Base-by-base conservation (phyloP, 2,329 filamentous ascomycete species). In the Apiospora arundinis region DNA sequence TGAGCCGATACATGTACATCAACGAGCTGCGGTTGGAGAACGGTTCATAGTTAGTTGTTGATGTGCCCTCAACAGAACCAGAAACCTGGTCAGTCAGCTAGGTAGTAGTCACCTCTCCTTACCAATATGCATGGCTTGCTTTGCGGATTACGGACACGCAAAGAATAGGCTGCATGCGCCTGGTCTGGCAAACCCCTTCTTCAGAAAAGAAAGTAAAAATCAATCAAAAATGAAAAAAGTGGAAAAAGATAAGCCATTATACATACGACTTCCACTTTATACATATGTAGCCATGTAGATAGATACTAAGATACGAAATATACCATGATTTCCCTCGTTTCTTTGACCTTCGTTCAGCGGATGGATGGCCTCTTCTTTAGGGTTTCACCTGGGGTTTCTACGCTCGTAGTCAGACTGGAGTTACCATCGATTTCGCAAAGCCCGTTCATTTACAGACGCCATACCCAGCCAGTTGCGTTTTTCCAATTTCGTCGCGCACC, bases 1-100 rank as follows among this genome's bases (percentile, higher is more conserved):
- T 97, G 71, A 96, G 95, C 78, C 87, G 96, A 73, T 99, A 98
- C 83, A 98, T 99, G 96, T 89, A 95, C 71, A 89, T 98, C 44
- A 99, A 99, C 82, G 95, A 98, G 80, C 80, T 99, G 82, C 88
- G 86, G 78, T 80, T 89, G 44, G 87, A 88, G 74, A 83, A 82
- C 72, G 77, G 81, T 23, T 77, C 79, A 69, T 67, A 18, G 16
- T 32, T 3, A 6, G 3, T 32, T 32, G 32, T 32, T 6, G 32
- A 32, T 6, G 3, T 32, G 3, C 32, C 32, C 32, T 2, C 4
- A 14, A 16, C 14, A 16, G 3, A 12, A 3, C 42, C 42, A 18
- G 12, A 45, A 45, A 16, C 42, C 16, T 5, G 32, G 32, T n/a
- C 52, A 37, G 16, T 32, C 49, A 56, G 28, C 8, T 18, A 37